phyloP scores from a whole-genome alignment of 169 alveolate species.

The Eimeria zaria region DNA sequence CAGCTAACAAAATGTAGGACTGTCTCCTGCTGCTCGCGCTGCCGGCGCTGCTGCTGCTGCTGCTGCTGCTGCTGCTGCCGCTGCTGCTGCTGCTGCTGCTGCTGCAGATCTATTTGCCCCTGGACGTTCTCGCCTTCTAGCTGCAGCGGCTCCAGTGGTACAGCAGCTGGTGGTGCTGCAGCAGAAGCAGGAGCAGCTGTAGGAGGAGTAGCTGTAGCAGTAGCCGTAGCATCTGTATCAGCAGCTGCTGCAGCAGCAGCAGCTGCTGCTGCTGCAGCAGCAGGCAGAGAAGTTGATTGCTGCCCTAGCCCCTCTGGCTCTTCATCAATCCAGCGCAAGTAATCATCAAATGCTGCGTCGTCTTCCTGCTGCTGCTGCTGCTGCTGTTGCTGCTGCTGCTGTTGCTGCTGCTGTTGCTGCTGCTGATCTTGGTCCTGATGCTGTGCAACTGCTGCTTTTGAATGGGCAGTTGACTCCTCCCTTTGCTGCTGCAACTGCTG shows the following conservation, averaged over 20 bases:
- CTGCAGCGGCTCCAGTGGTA: background rate
- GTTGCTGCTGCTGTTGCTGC: too few species aligned
- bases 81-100: too few species aligned
- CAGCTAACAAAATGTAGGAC: too few species aligned
- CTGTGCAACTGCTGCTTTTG: background rate
- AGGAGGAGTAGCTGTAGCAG: slow-evolving; percentile 3
- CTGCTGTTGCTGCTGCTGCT: too few species aligned
- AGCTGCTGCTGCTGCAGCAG: background rate
- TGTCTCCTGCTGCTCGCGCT: too few species aligned
- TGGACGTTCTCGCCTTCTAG: too few species aligned
- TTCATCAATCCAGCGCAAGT: background rate
- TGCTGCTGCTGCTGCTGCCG: too few species aligned
- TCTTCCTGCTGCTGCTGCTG: too few species aligned
- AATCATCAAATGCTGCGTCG: background rate
- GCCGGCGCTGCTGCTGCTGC: too few species aligned
- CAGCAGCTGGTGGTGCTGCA: background rate
- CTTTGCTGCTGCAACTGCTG: slow-evolving; percentile 3
- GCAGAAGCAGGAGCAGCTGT: background rate
- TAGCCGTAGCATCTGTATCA: background rate
- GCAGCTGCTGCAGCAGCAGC: background rate
- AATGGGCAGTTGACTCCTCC: background rate
- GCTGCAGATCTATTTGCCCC: too few species aligned
- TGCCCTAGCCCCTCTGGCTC: too few species aligned
- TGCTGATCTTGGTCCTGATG: too few species aligned
- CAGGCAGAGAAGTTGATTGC: background rate